phyloP scores from a whole-genome alignment of 768 basidiomycete genomes.

The Kwoniella dendrophila region DNA sequence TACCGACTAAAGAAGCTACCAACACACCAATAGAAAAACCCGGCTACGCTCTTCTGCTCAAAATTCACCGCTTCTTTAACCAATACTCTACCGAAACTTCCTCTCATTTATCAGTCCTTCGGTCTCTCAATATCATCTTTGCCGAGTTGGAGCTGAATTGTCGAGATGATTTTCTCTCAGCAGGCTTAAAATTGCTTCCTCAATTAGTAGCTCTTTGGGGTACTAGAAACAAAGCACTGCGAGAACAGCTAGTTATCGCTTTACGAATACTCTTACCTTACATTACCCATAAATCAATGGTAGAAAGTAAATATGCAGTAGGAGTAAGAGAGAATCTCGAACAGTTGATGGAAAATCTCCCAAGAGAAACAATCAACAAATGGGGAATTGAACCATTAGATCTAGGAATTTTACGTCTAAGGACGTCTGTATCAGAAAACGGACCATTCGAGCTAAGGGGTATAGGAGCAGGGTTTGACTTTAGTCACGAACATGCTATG shows the following conservation, averaged over 20 bases:
- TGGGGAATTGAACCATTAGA: constrained; percentile 70
- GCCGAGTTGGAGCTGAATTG: constrained; percentile 77
- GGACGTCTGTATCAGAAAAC: too few species aligned
- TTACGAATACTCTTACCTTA: constrained; percentile 74
- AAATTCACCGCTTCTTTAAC: constrained; percentile 67
- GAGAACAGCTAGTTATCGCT: constrained; percentile 77
- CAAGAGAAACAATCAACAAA: constrained; percentile 66
- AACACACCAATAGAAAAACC: constrained; percentile 15
- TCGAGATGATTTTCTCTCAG: constrained; percentile 63
- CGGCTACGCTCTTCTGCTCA: constrained; percentile 61
- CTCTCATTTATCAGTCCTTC: constrained; percentile 74
- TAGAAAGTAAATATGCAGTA: constrained; percentile 3
- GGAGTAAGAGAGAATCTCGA: constrained; percentile 24
- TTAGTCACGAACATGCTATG: constrained; percentile 59
- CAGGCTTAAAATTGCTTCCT: constrained; percentile 69
- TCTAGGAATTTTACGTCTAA: constrained; percentile 67
- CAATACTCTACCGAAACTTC: constrained; percentile 73
- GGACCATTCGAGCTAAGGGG: constrained; percentile 22
- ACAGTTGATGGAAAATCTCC: constrained; percentile 62
- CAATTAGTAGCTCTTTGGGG: constrained; percentile 72
- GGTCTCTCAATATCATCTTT: constrained; percentile 69
- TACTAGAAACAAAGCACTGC: constrained; percentile 72
- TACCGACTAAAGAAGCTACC: constrained; percentile 17
- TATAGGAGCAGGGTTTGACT: constrained; percentile 65
- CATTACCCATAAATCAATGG: constrained; percentile 57